Evolutionary conservation across 1,139 yeast genomes (phyloP).

Genomic region (Candida tetrigidarum): DNA sequence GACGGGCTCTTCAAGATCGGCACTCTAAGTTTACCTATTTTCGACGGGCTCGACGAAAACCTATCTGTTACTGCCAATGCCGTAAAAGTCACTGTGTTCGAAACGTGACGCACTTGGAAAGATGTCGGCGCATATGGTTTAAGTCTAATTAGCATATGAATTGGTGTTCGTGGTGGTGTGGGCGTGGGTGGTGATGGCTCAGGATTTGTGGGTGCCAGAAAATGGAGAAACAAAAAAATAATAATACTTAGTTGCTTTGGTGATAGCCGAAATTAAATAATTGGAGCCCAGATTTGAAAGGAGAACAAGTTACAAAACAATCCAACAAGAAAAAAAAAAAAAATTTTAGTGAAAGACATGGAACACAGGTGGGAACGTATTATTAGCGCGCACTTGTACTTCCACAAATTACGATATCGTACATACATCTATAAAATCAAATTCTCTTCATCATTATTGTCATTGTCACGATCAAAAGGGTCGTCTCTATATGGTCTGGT

Average conservation of each 20-base stretch:
- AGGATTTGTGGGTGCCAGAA: not conserved
- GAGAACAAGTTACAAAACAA: too few relatives aligned
- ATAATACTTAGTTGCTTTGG: not conserved
- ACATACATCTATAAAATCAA: slow-evolving; percentile 15
- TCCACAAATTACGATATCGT: not conserved
- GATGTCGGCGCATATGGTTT: not conserved
- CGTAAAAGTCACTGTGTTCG: slow-evolving; percentile 32
- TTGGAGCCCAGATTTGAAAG: not conserved
- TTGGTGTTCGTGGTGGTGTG: not conserved
- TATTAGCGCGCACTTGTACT: not conserved
- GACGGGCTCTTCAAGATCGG: slow-evolving; percentile 71
- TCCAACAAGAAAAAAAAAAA: not conserved
- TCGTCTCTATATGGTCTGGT: slow-evolving; percentile 25
- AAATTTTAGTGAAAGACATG: not conserved
- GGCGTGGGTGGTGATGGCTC: not conserved
- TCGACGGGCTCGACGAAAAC: slow-evolving; percentile 18
- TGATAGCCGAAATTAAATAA: not conserved
- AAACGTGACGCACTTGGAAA: slow-evolving; percentile 19
- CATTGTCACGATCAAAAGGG: slow-evolving; percentile 18
- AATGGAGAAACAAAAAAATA: not conserved
- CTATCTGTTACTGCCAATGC: slow-evolving; percentile 24
- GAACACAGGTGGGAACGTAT: not conserved
- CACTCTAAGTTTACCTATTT: slow-evolving; percentile 40
- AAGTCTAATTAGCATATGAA: slow-evolving; percentile 3
- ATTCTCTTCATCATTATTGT: slow-evolving; percentile 28